Evolutionary conservation across 192 early-diverging fungal genomes (phyloP).

Genomic region (Gaertneriomyces sp.): DNA sequence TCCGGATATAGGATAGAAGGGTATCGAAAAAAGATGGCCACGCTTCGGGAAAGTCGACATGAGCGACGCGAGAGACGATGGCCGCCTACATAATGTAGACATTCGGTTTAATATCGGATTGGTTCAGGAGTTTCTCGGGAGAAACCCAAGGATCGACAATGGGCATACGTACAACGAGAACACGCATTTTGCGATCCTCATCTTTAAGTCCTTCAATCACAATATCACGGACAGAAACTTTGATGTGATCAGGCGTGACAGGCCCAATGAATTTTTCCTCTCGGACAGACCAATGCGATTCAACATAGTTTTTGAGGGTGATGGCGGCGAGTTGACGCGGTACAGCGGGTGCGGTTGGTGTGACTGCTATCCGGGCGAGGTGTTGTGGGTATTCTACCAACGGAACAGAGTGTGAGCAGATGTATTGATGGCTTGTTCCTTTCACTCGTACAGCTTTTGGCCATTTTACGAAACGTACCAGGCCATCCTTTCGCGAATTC

Average conservation of each 20-base stretch:
- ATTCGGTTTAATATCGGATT: neutral
- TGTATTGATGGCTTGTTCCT: neutral
- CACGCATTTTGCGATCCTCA: conserved; percentile 57
- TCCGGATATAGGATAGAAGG: conserved; percentile 60
- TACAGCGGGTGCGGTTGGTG: conserved; percentile 17
- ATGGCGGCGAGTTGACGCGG: conserved; percentile 56
- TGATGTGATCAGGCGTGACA: conserved; percentile 62
- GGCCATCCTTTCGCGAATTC: too few species aligned
- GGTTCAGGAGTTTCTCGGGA: too few species aligned
- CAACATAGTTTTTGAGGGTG: conserved; percentile 69
- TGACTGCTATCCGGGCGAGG: conserved; percentile 59
- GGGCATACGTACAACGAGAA: conserved; percentile 50
- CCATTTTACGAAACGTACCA: too few species aligned
- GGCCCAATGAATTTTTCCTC: conserved; percentile 49
- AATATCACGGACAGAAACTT: conserved; percentile 52
- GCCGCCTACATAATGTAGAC: conserved; percentile 55
- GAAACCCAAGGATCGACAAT: conserved; percentile 1
- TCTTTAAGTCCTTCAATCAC: conserved; percentile 60
- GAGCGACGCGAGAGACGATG: conserved; percentile 82
- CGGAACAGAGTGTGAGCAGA: neutral
- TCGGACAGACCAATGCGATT: conserved; percentile 65
- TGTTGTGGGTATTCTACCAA: conserved; percentile 65
- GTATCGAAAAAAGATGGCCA: conserved; percentile 87
- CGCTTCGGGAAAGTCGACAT: conserved; percentile 87
- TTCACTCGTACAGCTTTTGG: too few species aligned